Evolutionary conservation across 768 basidiomycete species (phyloP).

Genomic region (Mycena rosella): DNA sequence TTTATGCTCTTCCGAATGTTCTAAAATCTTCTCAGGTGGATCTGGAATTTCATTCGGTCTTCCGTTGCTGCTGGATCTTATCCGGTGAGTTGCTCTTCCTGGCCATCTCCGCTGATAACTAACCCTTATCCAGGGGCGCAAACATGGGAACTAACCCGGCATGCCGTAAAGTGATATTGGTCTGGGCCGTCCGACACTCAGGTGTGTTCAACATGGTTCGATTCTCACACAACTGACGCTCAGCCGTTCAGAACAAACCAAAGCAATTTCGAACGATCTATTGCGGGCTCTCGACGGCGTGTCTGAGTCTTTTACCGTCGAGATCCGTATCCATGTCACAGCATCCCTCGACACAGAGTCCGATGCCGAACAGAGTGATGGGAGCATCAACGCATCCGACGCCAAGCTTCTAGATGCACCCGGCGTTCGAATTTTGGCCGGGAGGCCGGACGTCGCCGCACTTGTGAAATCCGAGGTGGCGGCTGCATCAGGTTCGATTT

Average conservation of each 20-base stretch:
- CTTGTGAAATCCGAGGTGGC: conserved; percentile 49
- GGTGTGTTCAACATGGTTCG: conserved; percentile 40
- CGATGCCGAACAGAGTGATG: conserved; percentile 20
- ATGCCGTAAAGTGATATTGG: conserved; percentile 50
- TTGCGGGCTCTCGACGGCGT: conserved; percentile 32
- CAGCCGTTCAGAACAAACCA: conserved; percentile 41
- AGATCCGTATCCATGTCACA: conserved; percentile 48
- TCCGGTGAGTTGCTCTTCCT: conserved; percentile 47
- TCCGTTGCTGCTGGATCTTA: conserved; percentile 53
- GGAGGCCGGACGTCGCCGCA: conserved; percentile 49
- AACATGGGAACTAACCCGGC: conserved; percentile 33
- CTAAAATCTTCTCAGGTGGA: conserved; percentile 50
- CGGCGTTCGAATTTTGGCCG: conserved; percentile 41
- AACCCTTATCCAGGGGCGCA: too few relatives aligned
- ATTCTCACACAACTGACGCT: background rate
- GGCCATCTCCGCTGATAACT: background rate
- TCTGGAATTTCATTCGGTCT: conserved; percentile 60
- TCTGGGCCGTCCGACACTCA: conserved; percentile 56
- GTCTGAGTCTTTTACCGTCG: conserved; percentile 47
- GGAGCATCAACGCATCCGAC: conserved; percentile 13
- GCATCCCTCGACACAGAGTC: conserved; percentile 4
- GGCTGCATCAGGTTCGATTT: conserved; percentile 47
- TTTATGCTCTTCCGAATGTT: background rate
- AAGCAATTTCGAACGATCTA: conserved; percentile 47
- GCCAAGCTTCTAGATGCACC: conserved; percentile 39